Evolutionary conservation across 345 rosid genomes (phyloP).

Genomic region (Draba incana): DNA sequence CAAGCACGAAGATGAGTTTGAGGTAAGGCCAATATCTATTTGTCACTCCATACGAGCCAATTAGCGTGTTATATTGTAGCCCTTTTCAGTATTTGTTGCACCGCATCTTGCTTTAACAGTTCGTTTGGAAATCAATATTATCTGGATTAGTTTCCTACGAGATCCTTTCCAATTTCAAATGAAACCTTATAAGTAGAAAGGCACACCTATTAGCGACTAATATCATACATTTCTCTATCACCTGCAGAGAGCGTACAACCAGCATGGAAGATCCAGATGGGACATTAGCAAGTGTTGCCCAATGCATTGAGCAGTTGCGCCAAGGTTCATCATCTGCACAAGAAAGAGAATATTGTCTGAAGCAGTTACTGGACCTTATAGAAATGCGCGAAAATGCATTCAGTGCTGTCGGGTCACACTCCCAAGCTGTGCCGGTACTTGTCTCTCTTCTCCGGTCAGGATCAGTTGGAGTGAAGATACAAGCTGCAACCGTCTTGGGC

Average conservation of each 20-base stretch:
- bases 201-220: conserved; percentile 6
- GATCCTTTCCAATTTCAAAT: neutral
- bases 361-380: conserved; percentile 90
- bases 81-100: conserved; percentile 10
- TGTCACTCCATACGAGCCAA: conserved; percentile 11
- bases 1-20: conserved; percentile 74
- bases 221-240: conserved; percentile 37
- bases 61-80: conserved; percentile 11
- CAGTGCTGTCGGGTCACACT: conserved; percentile 99
- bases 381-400: conserved; percentile 94
- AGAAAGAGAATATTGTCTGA: conserved; percentile 87
- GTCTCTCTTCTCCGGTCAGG: conserved; percentile 99
- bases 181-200: conserved; percentile 3
- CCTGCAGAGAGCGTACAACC: conserved; percentile 80
- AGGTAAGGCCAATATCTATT: conserved; percentile 56
- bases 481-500: conserved; percentile 94
- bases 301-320: conserved; percentile 96
- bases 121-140: conserved; percentile 1
- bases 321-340: conserved; percentile 84
- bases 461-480: conserved; percentile 87
- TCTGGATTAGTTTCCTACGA: conserved; percentile 6
- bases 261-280: conserved; percentile 99
- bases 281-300: conserved; percentile 98
- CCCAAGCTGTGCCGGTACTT: conserved; percentile 99
- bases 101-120: conserved; percentile 14